A percentile compares a stretch with the other conserved stretches of the same genome.
Evolutionary conservation across 352 stramenopile species (phyloP).

Genomic region (Phytophthora ramorum): DNA sequence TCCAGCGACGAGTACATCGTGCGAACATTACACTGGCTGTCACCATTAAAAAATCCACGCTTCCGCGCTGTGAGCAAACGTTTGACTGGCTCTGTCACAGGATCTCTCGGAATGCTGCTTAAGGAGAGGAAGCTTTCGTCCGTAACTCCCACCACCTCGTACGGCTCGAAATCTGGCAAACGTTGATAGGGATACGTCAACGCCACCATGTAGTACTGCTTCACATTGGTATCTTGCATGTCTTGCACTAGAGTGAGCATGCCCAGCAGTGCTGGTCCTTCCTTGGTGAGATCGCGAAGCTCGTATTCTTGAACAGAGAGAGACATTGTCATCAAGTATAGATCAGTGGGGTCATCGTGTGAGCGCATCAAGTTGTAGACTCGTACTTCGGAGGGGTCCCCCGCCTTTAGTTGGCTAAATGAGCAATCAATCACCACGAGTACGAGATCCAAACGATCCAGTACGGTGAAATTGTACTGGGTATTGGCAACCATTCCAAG

Average conservation of each 20-base stretch:
- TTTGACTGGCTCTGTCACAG: constrained; percentile 27
- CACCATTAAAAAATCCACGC: constrained; percentile 39
- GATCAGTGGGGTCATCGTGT: constrained; percentile 5
- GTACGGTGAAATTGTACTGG: constrained; percentile 44
- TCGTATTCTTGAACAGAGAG: constrained; percentile 44
- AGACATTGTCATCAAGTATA: constrained; percentile 31
- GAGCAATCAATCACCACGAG: constrained; percentile 47
- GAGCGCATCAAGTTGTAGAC: constrained; percentile 42
- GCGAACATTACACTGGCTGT: constrained; percentile 36
- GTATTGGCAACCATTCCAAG: constrained; percentile 22
- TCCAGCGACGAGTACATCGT: constrained; percentile 27
- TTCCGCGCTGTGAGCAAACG: constrained; percentile 31
- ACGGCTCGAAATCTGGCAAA: constrained; percentile 36
- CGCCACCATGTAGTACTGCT: constrained; percentile 32
- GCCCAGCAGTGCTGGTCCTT: constrained; percentile 26
- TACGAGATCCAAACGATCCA: constrained; percentile 44
- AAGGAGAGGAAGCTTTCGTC: constrained; percentile 26
- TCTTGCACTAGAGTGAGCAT: constrained; percentile 37
- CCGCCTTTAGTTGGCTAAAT: constrained; percentile 23
- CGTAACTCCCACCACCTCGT: constrained; percentile 26
- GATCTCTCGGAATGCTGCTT: constrained; percentile 15
- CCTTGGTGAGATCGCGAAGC: constrained; percentile 14
- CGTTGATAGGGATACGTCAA: constrained; percentile 38
- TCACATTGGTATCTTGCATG: constrained; percentile 27
- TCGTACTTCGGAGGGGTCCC: constrained; percentile 12